These are phyloP conservation scores for Cladosporium sp. DNA, from an alignment of 2,329 filamentous ascomycete species.

Conservation along the genomic window DNA sequence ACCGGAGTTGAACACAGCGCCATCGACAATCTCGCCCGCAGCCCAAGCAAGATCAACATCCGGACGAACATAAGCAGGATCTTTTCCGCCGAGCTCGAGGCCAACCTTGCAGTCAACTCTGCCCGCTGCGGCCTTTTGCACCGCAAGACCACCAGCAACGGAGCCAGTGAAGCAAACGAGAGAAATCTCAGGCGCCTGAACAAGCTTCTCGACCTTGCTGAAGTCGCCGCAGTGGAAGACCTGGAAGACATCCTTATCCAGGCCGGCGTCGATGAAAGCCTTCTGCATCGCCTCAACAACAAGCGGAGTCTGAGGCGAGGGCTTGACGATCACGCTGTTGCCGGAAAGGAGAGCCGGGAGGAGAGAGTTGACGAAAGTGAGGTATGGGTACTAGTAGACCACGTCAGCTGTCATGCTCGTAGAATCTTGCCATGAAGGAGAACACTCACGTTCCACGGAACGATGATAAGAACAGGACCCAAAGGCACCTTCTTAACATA, in stretches of 20 bases:
- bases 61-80: constrained; percentile 79
- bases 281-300: constrained; percentile 77
- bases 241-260: constrained; percentile 80
- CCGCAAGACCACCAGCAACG: constrained; percentile 77
- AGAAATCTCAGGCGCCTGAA: constrained; percentile 70
- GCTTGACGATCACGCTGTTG: constrained; percentile 89
- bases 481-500: constrained; percentile 86
- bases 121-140: constrained; percentile 79
- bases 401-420: not conserved
- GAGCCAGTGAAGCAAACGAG: constrained; percentile 93
- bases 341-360: constrained; percentile 87
- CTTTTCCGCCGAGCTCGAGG: constrained; percentile 89
- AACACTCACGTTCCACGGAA: constrained; percentile 85
- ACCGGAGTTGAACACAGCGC: constrained; percentile 96
- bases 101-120: constrained; percentile 75
- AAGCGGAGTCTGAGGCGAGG: constrained; percentile 90
- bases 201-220: constrained; percentile 68
- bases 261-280: constrained; percentile 72
- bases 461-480: constrained; percentile 81
- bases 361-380: constrained; percentile 87
- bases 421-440: constrained; percentile 10
- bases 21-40: constrained; percentile 90
- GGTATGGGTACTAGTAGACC: constrained; percentile 72
- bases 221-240: constrained; percentile 87
- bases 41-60: constrained; percentile 90